phyloP scores from a whole-genome alignment of 2,329 filamentous ascomycete species.

The Zymoseptoria ardabiliae region DNA sequence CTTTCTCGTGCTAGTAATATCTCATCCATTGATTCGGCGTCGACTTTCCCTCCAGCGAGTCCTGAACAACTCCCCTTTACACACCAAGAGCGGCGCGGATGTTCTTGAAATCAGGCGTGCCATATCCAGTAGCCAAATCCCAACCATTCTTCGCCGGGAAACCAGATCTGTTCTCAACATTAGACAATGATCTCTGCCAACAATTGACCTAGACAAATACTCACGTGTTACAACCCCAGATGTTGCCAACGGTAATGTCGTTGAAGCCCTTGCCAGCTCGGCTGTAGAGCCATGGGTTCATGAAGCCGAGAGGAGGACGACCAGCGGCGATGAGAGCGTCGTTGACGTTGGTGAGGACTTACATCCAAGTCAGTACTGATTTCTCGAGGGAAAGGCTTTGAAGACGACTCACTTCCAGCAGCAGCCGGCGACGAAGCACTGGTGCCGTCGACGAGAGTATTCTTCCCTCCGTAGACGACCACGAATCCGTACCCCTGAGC shows the following conservation, averaged over 20 bases:
- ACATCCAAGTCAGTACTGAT: constrained; percentile 21
- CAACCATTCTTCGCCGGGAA: constrained; percentile 21
- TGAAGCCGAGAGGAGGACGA: constrained; percentile 47
- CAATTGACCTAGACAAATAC: not conserved
- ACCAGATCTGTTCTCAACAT: constrained; percentile 2
- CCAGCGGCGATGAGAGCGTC: constrained; percentile 49
- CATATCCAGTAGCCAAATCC: constrained; percentile 23
- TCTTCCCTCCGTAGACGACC: constrained; percentile 36
- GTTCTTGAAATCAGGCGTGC: constrained; percentile 22
- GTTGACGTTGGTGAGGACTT: constrained; percentile 51
- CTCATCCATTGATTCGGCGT: not conserved
- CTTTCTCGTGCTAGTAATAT: no score
- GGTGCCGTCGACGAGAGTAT: constrained; percentile 43
- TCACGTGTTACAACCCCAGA: constrained; percentile 30
- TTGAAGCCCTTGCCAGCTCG: constrained; percentile 42
- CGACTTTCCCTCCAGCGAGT: not conserved
- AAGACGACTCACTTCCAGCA: constrained; percentile 31
- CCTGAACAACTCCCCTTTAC: not conserved
- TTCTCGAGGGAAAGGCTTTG: not conserved
- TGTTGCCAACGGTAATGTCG: constrained; percentile 39
- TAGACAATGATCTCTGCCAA: not conserved
- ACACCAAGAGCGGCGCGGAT: constrained; percentile 8
- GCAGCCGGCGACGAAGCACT: constrained; percentile 52
- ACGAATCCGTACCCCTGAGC: constrained; percentile 47
- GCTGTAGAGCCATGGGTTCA: constrained; percentile 55